Evolutionary conservation across 106 monocot species (phyloP).

Genomic region (Hemerocallis citrina): DNA sequence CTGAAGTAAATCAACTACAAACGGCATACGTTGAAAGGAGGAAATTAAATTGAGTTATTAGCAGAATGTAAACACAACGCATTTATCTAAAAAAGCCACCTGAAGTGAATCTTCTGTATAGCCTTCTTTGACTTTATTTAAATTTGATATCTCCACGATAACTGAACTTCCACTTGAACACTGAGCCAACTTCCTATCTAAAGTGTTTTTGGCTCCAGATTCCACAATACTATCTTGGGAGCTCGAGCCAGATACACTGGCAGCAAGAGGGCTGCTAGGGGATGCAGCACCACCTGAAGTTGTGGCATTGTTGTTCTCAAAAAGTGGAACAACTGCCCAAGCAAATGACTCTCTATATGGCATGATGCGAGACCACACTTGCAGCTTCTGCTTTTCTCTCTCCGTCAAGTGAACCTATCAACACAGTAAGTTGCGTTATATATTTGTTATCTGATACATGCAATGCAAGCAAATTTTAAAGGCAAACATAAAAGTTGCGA

Average conservation of each 20-base stretch:
- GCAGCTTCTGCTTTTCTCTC: constrained; percentile 88
- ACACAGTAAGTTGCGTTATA: neutral
- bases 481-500: too few relatives aligned
- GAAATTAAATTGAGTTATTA: too few relatives aligned
- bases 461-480: too few relatives aligned
- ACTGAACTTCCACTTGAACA: constrained; percentile 69
- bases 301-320: constrained; percentile 54
- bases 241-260: constrained; percentile 55
- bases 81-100: constrained; percentile 33
- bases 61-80: too few relatives aligned
- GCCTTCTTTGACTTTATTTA: constrained; percentile 94
- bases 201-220: constrained; percentile 37
- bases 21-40: too few relatives aligned
- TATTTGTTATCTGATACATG: too few relatives aligned
- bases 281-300: constrained; percentile 50
- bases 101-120: constrained; percentile 94
- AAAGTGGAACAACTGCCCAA: constrained; percentile 85
- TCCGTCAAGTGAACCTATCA: constrained; percentile 78
- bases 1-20: too few relatives aligned
- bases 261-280: constrained; percentile 76
- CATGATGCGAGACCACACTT: constrained; percentile 96
- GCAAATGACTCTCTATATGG: constrained; percentile 93
- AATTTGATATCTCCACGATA: constrained; percentile 89
- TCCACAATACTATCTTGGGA: constrained; percentile 66
- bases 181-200: constrained; percentile 61